Percentiles rank a stretch among this genome's conserved stretches.
Conservation (phyloP, 148 eudicot species). For the Diospyros kaki region DNA sequence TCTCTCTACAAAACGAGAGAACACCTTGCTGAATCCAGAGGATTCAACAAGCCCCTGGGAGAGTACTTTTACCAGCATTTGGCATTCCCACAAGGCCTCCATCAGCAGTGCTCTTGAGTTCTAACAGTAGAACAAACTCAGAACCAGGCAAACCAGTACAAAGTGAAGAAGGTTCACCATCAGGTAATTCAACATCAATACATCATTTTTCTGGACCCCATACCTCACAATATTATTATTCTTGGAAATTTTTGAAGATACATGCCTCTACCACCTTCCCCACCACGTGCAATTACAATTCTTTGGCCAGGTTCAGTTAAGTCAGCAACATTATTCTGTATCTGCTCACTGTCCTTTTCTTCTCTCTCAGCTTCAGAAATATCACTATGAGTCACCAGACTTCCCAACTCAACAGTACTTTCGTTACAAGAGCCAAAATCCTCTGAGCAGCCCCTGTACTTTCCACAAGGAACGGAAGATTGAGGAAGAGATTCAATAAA, state of each 20-base stretch:
- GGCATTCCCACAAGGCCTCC: conserved; percentile 96
- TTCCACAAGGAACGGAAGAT: conserved; percentile 22
- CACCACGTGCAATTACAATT: conserved; percentile 71
- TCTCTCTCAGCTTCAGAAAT: conserved; percentile 37
- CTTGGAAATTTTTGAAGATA: conserved; percentile 33
- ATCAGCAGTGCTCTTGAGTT: conserved; percentile 89
- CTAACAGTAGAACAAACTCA: conserved; percentile 60
- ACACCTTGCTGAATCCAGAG: no score
- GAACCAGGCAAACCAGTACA: conserved; percentile 69
- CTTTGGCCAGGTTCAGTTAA: conserved; percentile 79
- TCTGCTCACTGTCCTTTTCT: conserved; percentile 31
- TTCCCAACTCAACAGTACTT: conserved; percentile 19
- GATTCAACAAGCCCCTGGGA: conserved; percentile 82
- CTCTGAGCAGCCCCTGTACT: conserved; percentile 19
- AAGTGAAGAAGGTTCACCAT: conserved; percentile 32
- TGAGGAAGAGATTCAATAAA: conserved; percentile 18
- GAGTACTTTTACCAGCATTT: conserved; percentile 94
- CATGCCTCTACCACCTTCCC: conserved; percentile 82
- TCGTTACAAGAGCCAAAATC: conserved; percentile 3
- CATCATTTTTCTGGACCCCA: conserved; percentile 13
- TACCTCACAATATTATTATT: conserved; percentile 11
- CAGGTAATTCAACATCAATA: conserved; percentile 20
- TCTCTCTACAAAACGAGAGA: no score
- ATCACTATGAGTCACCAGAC: conserved; percentile 23
- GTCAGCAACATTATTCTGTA: conserved; percentile 71